These are phyloP conservation scores for Thalassiosira hispida DNA, from an alignment of 352 stramenopile genomes.

Conservation along the genomic window DNA sequence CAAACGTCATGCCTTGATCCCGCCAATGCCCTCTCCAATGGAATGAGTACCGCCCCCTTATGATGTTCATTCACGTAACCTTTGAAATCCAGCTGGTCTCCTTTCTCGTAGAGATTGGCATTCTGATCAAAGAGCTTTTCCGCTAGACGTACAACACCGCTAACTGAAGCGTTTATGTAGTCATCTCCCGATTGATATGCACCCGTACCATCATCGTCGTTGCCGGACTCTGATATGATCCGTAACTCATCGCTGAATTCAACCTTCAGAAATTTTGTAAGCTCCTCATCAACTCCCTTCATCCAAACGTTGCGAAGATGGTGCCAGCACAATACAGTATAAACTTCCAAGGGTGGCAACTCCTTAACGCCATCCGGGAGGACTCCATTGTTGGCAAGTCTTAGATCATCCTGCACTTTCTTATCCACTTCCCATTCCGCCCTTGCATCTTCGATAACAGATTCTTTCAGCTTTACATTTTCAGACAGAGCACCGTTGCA, in stretches of 20 bases:
- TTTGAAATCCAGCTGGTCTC: not conserved
- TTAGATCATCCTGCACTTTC: not conserved
- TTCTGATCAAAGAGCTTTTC: not conserved
- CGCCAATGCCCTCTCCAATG: not conserved
- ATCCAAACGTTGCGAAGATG: conserved; percentile 26
- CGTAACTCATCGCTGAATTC: not conserved
- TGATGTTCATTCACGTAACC: not conserved
- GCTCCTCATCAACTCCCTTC: not conserved
- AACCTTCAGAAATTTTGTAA: conserved; percentile 7
- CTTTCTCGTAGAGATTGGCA: too few species aligned
- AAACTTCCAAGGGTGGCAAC: not conserved
- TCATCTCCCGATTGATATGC: not conserved
- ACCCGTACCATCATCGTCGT: not conserved
- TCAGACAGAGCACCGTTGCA: too few species aligned
- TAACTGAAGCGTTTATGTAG: not conserved
- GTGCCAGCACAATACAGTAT: conserved; percentile 2
- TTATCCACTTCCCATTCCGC: not conserved
- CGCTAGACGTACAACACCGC: not conserved
- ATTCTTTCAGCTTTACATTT: not conserved
- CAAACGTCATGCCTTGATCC: not conserved
- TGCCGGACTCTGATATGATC: not conserved
- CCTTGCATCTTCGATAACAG: not conserved
- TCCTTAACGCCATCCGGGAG: not conserved
- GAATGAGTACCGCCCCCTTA: not conserved
- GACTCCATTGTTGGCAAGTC: not conserved